These are phyloP conservation scores for Synchytrium microbalum DNA, from an alignment of 371 early-diverging fungal genomes.

Conservation along the genomic window DNA sequence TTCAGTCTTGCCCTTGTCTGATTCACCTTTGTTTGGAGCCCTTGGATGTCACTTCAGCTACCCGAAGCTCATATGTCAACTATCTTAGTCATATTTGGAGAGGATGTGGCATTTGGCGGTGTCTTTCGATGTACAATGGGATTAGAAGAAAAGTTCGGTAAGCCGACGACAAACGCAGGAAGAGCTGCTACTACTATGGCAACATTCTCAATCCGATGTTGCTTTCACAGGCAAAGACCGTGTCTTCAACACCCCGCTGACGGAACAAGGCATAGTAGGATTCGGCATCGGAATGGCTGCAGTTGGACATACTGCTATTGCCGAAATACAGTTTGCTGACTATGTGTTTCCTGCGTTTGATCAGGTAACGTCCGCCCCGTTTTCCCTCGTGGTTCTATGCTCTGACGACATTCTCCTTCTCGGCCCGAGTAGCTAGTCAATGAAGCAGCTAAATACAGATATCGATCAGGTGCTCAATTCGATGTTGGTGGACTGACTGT, in stretches of 20 bases:
- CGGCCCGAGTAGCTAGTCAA: constrained; percentile 65
- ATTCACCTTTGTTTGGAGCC: neutral
- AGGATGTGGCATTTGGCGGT: constrained; percentile 97
- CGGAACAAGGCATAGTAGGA: constrained; percentile 95
- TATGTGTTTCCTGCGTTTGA: constrained; percentile 97
- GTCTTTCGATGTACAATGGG: constrained; percentile 95
- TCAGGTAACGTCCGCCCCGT: constrained; percentile 43
- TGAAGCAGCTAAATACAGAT: constrained; percentile 96
- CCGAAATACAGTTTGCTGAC: constrained; percentile 98
- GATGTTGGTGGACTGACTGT: constrained; percentile 88
- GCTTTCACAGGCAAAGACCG: constrained; percentile 51
- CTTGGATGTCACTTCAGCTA: neutral
- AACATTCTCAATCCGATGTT: neutral
- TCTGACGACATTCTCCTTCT: neutral
- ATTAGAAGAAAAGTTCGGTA: constrained; percentile 82
- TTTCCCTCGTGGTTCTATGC: neutral
- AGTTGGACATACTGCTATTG: constrained; percentile 93
- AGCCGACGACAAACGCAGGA: neutral
- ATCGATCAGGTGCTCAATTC: constrained; percentile 90
- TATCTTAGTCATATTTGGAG: constrained; percentile 82
- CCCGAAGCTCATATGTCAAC: neutral
- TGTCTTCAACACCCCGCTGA: constrained; percentile 94
- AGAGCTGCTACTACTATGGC: neutral
- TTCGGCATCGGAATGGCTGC: constrained; percentile 97
- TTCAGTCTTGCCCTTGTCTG: neutral